phyloP scores from a whole-genome alignment of 139 green algal genomes.

The Coelastrella sp. region DNA sequence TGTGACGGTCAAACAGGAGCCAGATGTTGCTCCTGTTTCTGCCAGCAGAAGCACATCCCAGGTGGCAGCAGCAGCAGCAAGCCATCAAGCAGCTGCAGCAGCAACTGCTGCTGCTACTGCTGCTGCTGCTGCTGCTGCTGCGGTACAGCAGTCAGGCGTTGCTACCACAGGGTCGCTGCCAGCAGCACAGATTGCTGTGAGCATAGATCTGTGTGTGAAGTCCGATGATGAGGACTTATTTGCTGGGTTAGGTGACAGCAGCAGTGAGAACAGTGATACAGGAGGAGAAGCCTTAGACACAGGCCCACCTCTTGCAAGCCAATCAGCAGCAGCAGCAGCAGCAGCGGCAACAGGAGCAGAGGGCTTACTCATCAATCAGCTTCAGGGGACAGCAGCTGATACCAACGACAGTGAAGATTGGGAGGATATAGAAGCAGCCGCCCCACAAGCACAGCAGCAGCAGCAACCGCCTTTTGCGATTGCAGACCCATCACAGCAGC shows the following conservation, averaged over 20 bases:
- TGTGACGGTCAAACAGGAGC: background rate
- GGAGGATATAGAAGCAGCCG: conserved; percentile 38
- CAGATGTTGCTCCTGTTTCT: background rate
- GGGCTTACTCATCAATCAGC: background rate
- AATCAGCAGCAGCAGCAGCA: background rate
- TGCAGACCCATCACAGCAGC: conserved; percentile 18
- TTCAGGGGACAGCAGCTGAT: background rate
- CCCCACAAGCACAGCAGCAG: too few relatives aligned
- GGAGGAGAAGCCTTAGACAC: background rate
- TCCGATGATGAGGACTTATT: conserved; percentile 3
- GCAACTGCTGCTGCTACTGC: background rate
- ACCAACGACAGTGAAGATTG: conserved; percentile 19
- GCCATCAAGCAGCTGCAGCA: background rate
- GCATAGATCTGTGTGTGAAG: background rate
- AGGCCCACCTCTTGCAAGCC: background rate
- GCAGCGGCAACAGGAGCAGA: conserved; percentile 17
- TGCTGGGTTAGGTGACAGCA: conserved; percentile 17
- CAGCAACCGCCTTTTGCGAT: background rate
- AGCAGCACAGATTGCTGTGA: too few relatives aligned
- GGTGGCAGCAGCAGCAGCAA: background rate
- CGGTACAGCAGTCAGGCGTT: too few relatives aligned
- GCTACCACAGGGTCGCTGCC: too few relatives aligned
- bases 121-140: background rate
- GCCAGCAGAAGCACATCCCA: too few relatives aligned
- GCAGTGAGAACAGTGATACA: conserved; percentile 4